These are phyloP conservation scores for Clathrospora elynae DNA, from an alignment of 2,329 filamentous ascomycete genomes.

Conservation along the genomic window DNA sequence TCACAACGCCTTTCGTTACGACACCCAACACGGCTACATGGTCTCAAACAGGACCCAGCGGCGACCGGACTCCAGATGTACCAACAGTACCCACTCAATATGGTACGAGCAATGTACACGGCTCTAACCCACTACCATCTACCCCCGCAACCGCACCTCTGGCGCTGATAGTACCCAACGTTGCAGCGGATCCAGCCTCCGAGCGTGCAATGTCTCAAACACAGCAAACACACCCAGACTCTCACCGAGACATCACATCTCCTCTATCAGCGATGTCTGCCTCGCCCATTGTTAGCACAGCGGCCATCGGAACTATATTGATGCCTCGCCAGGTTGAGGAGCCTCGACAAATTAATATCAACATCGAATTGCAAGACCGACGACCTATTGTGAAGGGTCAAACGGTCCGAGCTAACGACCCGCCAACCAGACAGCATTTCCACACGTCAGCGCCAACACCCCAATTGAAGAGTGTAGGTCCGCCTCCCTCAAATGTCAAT, in stretches of 20 bases:
- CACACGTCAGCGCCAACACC: slow-evolving; percentile 27
- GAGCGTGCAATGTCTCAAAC: slow-evolving; percentile 6
- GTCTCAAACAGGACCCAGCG: slow-evolving; percentile 32
- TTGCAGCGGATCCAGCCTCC: not conserved
- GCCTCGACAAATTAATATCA: slow-evolving; percentile 36
- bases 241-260: slow-evolving; percentile 27
- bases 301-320: slow-evolving; percentile 41
- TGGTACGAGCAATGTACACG: slow-evolving; percentile 26
- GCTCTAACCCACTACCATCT: slow-evolving; percentile 17
- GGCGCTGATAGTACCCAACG: not conserved
- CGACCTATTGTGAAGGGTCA: slow-evolving; percentile 24
- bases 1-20: slow-evolving; percentile 69
- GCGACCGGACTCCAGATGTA: slow-evolving; percentile 38
- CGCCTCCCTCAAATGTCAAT: slow-evolving; percentile 19
- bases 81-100: slow-evolving; percentile 41
- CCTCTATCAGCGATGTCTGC: slow-evolving; percentile 39
- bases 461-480: slow-evolving; percentile 13
- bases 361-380: slow-evolving; percentile 41
- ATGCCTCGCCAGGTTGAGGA: slow-evolving; percentile 40
- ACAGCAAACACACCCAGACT: slow-evolving; percentile 19
- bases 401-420: slow-evolving; percentile 20
- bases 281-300: slow-evolving; percentile 40
- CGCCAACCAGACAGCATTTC: slow-evolving; percentile 20
- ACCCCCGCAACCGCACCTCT: not conserved
- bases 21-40: slow-evolving; percentile 47